phyloP scores from a whole-genome alignment of 2,329 filamentous ascomycete genomes.

The Penicillium glabrum region DNA sequence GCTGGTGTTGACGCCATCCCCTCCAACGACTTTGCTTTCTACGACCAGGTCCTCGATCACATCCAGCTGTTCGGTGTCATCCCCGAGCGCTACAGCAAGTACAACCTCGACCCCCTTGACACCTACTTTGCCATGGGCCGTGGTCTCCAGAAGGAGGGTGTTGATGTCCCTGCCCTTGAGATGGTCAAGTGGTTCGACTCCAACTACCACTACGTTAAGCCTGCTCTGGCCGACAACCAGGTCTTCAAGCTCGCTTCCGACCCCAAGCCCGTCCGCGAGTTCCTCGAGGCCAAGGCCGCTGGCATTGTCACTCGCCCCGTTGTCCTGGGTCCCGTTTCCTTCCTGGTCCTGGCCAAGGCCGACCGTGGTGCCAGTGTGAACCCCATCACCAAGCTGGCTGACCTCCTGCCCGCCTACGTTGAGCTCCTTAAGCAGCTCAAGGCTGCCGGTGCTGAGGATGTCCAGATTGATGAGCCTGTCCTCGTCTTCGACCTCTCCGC shows the following conservation, averaged over 20 bases:
- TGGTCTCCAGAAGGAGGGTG: slow-evolving; percentile 79
- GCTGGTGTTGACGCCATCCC: slow-evolving; percentile 97
- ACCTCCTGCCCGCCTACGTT: slow-evolving; percentile 91
- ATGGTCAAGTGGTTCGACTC: slow-evolving; percentile 99
- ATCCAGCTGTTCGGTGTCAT: slow-evolving; percentile 61
- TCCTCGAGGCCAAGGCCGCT: slow-evolving; percentile 96
- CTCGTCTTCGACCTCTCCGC: slow-evolving; percentile 90
- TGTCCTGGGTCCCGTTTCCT: slow-evolving; percentile 92
- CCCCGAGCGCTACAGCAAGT: slow-evolving; percentile 89
- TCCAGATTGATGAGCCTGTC: slow-evolving; percentile 97
- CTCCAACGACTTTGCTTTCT: slow-evolving; percentile 99
- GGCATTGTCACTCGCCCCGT: slow-evolving; percentile 92
- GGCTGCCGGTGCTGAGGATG: slow-evolving; percentile 89
- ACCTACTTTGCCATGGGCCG: slow-evolving; percentile 99
- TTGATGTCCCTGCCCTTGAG: slow-evolving; percentile 92
- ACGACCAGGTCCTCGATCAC: slow-evolving; percentile 45
- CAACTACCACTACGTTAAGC: slow-evolving; percentile 98
- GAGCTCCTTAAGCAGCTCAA: slow-evolving; percentile 92
- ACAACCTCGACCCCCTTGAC: slow-evolving; percentile 84
- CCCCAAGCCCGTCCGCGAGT: slow-evolving; percentile 93
- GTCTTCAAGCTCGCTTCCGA: slow-evolving; percentile 82
- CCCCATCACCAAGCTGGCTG: slow-evolving; percentile 89
- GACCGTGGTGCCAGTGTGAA: slow-evolving; percentile 91
- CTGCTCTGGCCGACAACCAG: slow-evolving; percentile 95
- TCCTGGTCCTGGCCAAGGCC: slow-evolving; percentile 96